Percentiles rank a stretch among this genome's conserved stretches.
phyloP scores from a whole-genome alignment of 371 early-diverging fungal species.

The Mortierella sp. region DNA sequence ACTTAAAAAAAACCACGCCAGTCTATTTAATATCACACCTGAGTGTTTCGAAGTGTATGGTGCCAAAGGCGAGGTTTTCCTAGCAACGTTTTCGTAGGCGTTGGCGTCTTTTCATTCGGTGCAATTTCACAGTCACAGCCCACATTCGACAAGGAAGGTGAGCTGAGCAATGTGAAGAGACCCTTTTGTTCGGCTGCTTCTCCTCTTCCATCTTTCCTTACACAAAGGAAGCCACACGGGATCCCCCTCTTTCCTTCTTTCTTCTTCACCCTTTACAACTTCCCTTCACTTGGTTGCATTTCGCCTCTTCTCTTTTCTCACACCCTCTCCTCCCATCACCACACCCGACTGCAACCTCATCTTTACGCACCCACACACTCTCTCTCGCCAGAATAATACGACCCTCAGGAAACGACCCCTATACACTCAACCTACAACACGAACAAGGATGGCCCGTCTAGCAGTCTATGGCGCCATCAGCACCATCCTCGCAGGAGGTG shows the following conservation, averaged over 20 bases:
- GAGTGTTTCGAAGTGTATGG: neutral
- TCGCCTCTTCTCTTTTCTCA: neutral
- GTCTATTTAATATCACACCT: neutral
- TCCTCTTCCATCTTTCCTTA: neutral
- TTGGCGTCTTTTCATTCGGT: conserved; percentile 29
- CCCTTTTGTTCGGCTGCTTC: neutral
- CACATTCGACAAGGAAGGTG: neutral
- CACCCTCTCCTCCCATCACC: neutral
- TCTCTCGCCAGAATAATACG: neutral
- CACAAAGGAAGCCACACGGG: neutral
- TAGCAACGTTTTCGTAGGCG: neutral
- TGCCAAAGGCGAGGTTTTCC: neutral
- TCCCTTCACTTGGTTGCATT: neutral
- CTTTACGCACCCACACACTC: neutral
- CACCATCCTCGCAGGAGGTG: conserved; percentile 76
- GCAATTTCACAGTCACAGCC: conserved; percentile 15
- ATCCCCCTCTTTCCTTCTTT: too few relatives aligned
- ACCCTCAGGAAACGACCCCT: neutral
- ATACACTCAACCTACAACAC: neutral
- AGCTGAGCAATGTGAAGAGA: neutral
- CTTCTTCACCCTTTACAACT: neutral
- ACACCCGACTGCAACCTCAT: neutral
- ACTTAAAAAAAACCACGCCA: neutral
- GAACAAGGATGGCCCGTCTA: conserved; percentile 68
- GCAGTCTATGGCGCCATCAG: conserved; percentile 84